A percentile compares a stretch with the other conserved stretches of the same genome.
phyloP scores from a whole-genome alignment of 495 filamentous ascomycete species.

The Collariella sp. region DNA sequence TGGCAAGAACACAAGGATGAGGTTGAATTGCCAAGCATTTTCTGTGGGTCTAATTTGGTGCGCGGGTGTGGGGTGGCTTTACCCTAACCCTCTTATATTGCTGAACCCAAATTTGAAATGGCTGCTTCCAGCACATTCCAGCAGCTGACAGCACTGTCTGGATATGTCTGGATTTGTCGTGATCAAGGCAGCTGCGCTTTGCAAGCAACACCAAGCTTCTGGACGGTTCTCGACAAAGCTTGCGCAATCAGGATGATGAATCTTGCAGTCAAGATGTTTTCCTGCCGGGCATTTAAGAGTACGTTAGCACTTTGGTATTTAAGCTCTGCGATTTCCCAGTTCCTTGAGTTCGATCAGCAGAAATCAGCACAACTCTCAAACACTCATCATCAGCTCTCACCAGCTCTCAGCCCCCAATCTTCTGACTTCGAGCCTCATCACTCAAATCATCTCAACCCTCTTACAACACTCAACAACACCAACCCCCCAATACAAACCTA shows the following conservation, averaged over 20 bases:
- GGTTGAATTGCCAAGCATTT: not conserved
- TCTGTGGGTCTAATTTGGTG: too few species aligned
- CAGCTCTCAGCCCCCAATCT: not conserved
- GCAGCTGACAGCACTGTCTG: not conserved
- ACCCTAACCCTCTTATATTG: not conserved
- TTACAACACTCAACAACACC: not conserved
- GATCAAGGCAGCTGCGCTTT: slow-evolving; percentile 1
- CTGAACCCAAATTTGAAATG: too few species aligned
- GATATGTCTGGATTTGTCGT: not conserved
- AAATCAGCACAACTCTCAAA: not conserved
- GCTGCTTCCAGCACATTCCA: not conserved
- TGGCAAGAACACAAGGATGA: slow-evolving; percentile 6
- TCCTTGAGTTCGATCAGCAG: slow-evolving; percentile 6
- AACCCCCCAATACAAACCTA: not conserved
- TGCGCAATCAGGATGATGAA: not conserved
- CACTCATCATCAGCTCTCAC: not conserved
- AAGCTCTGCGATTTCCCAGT: not conserved
- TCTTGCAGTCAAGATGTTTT: not conserved
- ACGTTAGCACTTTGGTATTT: slow-evolving; percentile 2
- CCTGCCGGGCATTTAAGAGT: not conserved
- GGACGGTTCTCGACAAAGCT: not conserved
- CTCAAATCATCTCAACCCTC: not conserved
- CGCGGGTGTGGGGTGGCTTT: too few species aligned
- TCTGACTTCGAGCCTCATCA: not conserved
- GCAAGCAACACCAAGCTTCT: slow-evolving; percentile 7